Base-by-base conservation (phyloP, 2,329 filamentous ascomycete species). In the Venturia effusa region DNA sequence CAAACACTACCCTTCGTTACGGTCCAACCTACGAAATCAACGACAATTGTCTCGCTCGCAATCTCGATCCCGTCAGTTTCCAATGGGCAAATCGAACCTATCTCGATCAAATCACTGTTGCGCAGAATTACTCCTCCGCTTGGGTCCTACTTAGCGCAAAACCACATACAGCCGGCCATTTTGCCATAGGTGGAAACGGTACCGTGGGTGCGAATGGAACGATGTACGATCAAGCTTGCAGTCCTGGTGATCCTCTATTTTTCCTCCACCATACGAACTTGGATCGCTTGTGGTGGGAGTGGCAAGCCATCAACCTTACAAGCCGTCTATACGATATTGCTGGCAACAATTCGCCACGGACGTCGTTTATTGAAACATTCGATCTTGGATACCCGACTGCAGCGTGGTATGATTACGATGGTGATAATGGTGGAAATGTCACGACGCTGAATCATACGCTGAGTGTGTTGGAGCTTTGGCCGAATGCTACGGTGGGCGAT, bases 281-380 rank as follows among this genome's bases (percentile, higher is more conserved):
- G 54, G 66, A 67, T 55, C 59, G 64, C 8, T 45, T 67, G 8
- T 67, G 57, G 41, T 61, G 66, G 39, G 63, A 65, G 41, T 67
- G 66, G 66, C 66, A 67, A 48, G 43, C 22, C 24, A 27, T 10
- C 30, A 22, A 22, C 30, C 17, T 55, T 32, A 11, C 17, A 4
- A 27, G 8, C 15, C 48, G 3, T 55, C 19, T 22, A 10, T 7
- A 55, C 15, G 48, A 55, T 27, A 7, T 55, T 11, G 5, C 3
- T 32, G 48, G 48, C 4, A 27, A 27, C 4, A 55, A 55, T 22
- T 27, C 5, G 8, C 39, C 39, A 3, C 13, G 39, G 39, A 17
- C 11, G 4, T 41, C 11, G 19, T 7, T 15, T 15, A 41, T 15
- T 41, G 39, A 41, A 10, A 15, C 3, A 3, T 41, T 5, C 39